A percentile compares a stretch with the other conserved stretches of the same genome.
These are phyloP conservation scores for Rickenella mellea DNA, from an alignment of 768 basidiomycete species.

Conservation along the genomic window DNA sequence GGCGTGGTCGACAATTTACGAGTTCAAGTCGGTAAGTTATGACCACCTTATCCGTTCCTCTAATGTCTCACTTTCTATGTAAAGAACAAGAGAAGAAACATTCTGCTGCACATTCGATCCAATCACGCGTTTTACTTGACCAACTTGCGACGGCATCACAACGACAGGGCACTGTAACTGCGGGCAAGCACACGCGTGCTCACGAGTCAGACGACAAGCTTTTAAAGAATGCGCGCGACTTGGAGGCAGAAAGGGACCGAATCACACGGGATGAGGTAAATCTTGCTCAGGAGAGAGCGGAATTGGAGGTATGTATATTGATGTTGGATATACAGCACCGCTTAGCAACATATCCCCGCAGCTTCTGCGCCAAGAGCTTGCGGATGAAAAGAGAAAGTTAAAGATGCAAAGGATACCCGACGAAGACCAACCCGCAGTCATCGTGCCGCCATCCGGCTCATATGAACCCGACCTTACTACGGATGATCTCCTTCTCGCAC, in stretches of 20 bases:
- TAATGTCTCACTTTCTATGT: slow-evolving; percentile 3
- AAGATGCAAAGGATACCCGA: slow-evolving; percentile 53
- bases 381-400: slow-evolving; percentile 49
- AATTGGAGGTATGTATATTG: slow-evolving; percentile 45
- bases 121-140: slow-evolving; percentile 15
- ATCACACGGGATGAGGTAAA: slow-evolving; percentile 56
- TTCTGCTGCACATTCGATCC: slow-evolving; percentile 27
- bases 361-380: slow-evolving; percentile 38
- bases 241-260: slow-evolving; percentile 56
- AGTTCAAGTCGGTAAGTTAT: slow-evolving; percentile 45
- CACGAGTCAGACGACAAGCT: slow-evolving; percentile 28
- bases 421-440: slow-evolving; percentile 38
- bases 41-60: background rate
- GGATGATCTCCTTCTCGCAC: slow-evolving; percentile 1
- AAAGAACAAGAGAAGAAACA: slow-evolving; percentile 41
- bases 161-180: background rate
- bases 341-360: background rate
- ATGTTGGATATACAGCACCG: slow-evolving; percentile 4
- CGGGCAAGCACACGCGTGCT: slow-evolving; percentile 3
- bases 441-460: slow-evolving; percentile 4
- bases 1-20: slow-evolving; percentile 40
- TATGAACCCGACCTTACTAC: slow-evolving; percentile 19
- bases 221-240: slow-evolving; percentile 40
- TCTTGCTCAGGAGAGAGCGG: slow-evolving; percentile 54
- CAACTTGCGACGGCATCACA: slow-evolving; percentile 3